Percentiles rank a stretch among this genome's conserved stretches.
These are phyloP conservation scores for Chrysosporium keratinophilum DNA, from an alignment of 2,329 filamentous ascomycete species.

Conservation along the genomic window DNA sequence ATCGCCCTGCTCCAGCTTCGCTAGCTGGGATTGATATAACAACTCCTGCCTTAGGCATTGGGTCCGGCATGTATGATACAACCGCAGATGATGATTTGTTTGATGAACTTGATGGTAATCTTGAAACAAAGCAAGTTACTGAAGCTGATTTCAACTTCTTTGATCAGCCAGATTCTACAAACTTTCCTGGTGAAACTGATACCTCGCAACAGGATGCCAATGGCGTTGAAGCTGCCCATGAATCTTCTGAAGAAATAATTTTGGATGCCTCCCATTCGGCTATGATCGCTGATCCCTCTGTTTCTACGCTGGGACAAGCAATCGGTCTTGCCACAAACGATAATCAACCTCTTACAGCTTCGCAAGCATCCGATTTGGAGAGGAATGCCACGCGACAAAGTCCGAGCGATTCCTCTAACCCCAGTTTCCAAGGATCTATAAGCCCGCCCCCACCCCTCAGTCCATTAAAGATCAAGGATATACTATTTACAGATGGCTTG, in stretches of 20 bases:
- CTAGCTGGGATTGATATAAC: slow-evolving; percentile 21
- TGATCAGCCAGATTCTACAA: slow-evolving; percentile 41
- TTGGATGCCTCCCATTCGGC: background rate
- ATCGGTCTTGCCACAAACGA: background rate
- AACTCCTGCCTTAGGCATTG: slow-evolving; percentile 25
- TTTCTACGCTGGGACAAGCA: background rate
- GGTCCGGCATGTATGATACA: slow-evolving; percentile 34
- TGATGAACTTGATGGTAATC: slow-evolving; percentile 46
- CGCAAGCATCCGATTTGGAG: no score
- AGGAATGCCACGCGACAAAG: no score
- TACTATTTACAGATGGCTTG: no score
- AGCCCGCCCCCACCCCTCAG: no score
- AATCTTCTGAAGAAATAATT: background rate
- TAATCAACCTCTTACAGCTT: no score
- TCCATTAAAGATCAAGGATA: no score
- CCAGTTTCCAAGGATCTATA: no score
- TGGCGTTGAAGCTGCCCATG: background rate
- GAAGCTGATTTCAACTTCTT: slow-evolving; percentile 58
- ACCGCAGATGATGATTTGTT: slow-evolving; percentile 47
- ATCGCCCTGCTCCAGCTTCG: slow-evolving; percentile 1
- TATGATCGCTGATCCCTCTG: background rate
- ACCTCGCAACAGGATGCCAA: slow-evolving; percentile 13
- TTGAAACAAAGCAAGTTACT: slow-evolving; percentile 46
- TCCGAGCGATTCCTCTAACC: no score
- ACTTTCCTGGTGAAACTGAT: slow-evolving; percentile 15